Evolutionary conservation across 306 rosid species (phyloP).

Genomic region (Mimosa pudica): DNA sequence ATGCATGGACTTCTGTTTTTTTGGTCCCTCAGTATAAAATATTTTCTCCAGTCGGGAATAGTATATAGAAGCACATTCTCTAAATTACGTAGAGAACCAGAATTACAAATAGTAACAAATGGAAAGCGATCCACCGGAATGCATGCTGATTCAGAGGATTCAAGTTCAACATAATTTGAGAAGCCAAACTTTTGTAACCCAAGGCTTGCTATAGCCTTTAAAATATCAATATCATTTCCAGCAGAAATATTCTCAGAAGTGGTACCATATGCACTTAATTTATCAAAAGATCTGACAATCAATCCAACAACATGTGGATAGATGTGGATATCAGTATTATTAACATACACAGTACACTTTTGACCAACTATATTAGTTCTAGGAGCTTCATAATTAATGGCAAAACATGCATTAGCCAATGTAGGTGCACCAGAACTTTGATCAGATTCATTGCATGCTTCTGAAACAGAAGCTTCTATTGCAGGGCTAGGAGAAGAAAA

Average conservation of each 20-base stretch:
- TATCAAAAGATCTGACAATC: slow-evolving; percentile 61
- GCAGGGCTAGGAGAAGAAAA: slow-evolving; percentile 40
- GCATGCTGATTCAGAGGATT: slow-evolving; percentile 63
- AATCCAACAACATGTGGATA: slow-evolving; percentile 63
- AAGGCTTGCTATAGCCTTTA: slow-evolving; percentile 37
- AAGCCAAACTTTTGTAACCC: slow-evolving; percentile 74
- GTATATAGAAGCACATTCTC: slow-evolving; percentile 59
- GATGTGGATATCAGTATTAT: slow-evolving; percentile 75
- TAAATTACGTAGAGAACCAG: slow-evolving; percentile 63
- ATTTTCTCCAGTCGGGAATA: slow-evolving; percentile 75
- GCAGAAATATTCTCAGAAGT: slow-evolving; percentile 34
- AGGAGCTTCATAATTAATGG: slow-evolving; percentile 56
- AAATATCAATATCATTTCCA: slow-evolving; percentile 37
- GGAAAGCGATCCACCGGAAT: slow-evolving; percentile 81
- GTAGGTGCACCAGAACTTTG: slow-evolving; percentile 39
- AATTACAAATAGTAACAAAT: slow-evolving; percentile 63
- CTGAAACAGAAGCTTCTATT: slow-evolving; percentile 44
- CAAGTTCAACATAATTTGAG: slow-evolving; percentile 76
- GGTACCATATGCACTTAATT: slow-evolving; percentile 47
- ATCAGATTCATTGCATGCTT: slow-evolving; percentile 43
- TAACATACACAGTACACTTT: slow-evolving; percentile 48
- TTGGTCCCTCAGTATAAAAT: slow-evolving; percentile 54
- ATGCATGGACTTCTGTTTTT: slow-evolving; percentile 44
- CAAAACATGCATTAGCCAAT: slow-evolving; percentile 53
- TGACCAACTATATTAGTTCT: slow-evolving; percentile 40